Conservation (phyloP, 2,329 filamentous ascomycete species). For the Stagonosporopsis chrysanthemi region DNA sequence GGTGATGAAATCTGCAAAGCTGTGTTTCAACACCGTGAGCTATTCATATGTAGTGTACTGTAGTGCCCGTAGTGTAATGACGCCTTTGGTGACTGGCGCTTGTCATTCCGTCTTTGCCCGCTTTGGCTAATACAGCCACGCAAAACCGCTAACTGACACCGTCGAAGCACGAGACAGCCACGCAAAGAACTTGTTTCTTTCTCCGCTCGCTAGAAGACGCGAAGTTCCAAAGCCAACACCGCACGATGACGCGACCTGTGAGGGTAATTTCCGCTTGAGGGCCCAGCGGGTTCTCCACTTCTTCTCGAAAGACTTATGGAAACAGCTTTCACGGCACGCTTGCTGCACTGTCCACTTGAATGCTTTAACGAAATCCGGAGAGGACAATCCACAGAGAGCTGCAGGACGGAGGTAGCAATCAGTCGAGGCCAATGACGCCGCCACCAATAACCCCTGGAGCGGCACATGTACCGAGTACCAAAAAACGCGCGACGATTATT, state of each 20-base stretch:
- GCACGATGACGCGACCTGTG: constrained; percentile 10
- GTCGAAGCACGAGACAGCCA: constrained; percentile 16
- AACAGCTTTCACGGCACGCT: neutral
- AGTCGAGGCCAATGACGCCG: neutral
- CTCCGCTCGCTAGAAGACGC: constrained; percentile 13
- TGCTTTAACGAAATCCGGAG: neutral
- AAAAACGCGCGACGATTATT: neutral
- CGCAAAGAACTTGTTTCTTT: neutral
- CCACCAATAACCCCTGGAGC: neutral
- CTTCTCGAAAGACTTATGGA: constrained; percentile 11
- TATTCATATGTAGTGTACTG: neutral
- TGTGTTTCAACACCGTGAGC: neutral
- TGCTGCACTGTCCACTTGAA: neutral
- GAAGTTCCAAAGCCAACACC: constrained; percentile 4
- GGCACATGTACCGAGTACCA: neutral
- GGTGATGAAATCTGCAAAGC: neutral
- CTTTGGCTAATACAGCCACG: constrained; percentile 13
- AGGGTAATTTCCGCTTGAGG: neutral
- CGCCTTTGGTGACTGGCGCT: neutral
- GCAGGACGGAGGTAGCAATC: neutral
- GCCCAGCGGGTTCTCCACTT: constrained; percentile 10
- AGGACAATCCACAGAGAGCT: neutral
- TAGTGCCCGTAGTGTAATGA: neutral
- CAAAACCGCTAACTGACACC: constrained; percentile 14
- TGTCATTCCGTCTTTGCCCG: constrained; percentile 1